Base-by-base conservation (phyloP, 1,284 basidiomycete genomes). In the Pterula multifida region DNA sequence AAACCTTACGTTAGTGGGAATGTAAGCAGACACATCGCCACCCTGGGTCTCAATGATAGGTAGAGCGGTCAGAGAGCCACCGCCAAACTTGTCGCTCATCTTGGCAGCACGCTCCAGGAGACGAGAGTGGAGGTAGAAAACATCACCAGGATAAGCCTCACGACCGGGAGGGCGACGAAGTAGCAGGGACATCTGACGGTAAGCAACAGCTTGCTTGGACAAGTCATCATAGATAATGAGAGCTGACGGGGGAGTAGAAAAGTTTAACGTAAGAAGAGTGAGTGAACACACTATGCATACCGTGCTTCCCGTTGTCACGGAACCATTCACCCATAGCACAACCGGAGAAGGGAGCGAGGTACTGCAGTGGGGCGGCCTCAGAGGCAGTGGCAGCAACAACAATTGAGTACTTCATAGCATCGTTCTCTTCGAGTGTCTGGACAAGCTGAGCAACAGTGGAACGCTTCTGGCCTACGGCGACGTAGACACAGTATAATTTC, bases 281-380 rank as follows among this genome's bases (percentile, higher is more conserved):
- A 45, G 24, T 36, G 35, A 15, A 22, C 26, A 50, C 11, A n/a
- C n/a, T n/a, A n/a, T 36, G 63, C 78, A 50, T 60, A 85, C 85
- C 81, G 61, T 88, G 86, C 72, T 90, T 95, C 77, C 92, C 93
- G 70, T 98, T 98, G 77, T 98, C 95, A 78, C 95, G 92, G 95
- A 98, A 98, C 95, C 95, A 98, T 78, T 98, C 95, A 70, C 95
- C 95, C 90, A 98, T 98, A 64, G 95, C 94, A 72, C 91, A 95
- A 59, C 95, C 95, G 62, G 95, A 95, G 92, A 98, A 98, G 63
- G 95, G 95, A 64, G 95, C 95, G 60, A 98, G 88, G 77, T 97
- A 98, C 71, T 98, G 95, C 53, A 98, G 81, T 59, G 95, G 95
- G 63, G 95, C 95, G 64, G 95, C 95, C 76, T 98, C 95, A 42